Evolutionary conservation across 2,329 filamentous ascomycete species (phyloP).

Genomic region (Penicillium capsulatum): DNA sequence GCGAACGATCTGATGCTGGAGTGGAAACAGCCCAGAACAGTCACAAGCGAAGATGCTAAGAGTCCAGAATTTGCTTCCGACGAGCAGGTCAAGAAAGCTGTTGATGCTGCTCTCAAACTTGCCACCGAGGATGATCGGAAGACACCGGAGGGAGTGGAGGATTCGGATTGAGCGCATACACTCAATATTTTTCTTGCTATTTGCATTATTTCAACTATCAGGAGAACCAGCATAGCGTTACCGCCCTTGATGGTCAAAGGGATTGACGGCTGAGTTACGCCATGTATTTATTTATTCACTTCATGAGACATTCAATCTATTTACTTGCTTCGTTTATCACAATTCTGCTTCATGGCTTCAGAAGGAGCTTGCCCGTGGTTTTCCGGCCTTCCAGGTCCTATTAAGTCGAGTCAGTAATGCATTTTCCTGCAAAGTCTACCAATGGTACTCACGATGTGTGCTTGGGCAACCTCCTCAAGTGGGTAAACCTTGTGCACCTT

Average conservation of each 20-base stretch:
- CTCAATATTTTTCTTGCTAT: too few relatives aligned
- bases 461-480: conserved; percentile 65
- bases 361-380: conserved; percentile 76
- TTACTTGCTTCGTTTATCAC: background rate
- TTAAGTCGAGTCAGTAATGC: background rate
- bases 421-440: conserved; percentile 2
- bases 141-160: too few relatives aligned
- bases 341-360: conserved; percentile 54
- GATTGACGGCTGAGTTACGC: too few relatives aligned
- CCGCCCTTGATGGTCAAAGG: too few relatives aligned
- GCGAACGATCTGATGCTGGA: conserved; percentile 65
- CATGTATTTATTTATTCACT: too few relatives aligned
- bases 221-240: too few relatives aligned
- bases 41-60: background rate
- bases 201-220: too few relatives aligned
- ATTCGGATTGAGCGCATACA: too few relatives aligned
- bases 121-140: too few relatives aligned
- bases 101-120: conserved; percentile 1
- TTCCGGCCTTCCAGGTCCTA: conserved; percentile 74
- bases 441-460: conserved; percentile 55
- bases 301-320: too few relatives aligned
- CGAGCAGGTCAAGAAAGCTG: background rate
- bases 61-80: background rate
- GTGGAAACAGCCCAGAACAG: conserved; percentile 55
- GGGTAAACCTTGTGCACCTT: conserved; percentile 73